phyloP scores from a whole-genome alignment of 345 rosid genomes.

The Rhizophora mangle region DNA sequence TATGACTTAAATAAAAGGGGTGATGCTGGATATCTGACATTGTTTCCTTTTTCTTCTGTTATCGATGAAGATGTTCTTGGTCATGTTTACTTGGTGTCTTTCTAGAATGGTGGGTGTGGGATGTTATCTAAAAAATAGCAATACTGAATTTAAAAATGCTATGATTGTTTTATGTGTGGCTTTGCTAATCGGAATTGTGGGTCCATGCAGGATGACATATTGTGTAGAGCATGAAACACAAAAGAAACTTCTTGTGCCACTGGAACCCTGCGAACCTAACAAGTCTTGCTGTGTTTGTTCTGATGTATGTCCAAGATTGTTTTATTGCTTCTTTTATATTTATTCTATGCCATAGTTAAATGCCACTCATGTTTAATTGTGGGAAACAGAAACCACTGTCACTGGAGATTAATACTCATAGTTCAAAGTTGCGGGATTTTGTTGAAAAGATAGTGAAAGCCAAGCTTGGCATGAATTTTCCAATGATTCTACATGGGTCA shows the following conservation, averaged over 20 bases:
- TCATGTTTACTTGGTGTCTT: too few relatives aligned
- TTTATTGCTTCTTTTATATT: conserved; percentile 3
- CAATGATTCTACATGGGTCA: conserved; percentile 74
- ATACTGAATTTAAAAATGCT: neutral
- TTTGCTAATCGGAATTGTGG: conserved; percentile 16
- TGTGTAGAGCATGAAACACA: conserved; percentile 81
- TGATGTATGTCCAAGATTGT: conserved; percentile 48
- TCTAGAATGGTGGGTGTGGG: too few relatives aligned
- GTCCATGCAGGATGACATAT: conserved; percentile 76
- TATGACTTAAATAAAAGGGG: neutral
- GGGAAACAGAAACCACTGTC: conserved; percentile 70
- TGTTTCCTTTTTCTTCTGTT: too few relatives aligned
- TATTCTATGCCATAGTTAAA: conserved; percentile 11
- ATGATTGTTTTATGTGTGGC: neutral
- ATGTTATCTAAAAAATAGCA: too few relatives aligned
- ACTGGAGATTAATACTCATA: conserved; percentile 76
- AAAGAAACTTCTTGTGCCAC: conserved; percentile 96
- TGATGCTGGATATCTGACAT: too few relatives aligned
- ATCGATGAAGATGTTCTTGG: too few relatives aligned
- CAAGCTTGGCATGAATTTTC: conserved; percentile 92
- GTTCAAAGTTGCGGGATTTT: conserved; percentile 77
- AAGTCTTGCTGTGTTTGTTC: conserved; percentile 96
- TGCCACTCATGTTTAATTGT: conserved; percentile 17
- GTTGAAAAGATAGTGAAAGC: conserved; percentile 93
- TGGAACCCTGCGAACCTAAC: conserved; percentile 90